These are phyloP conservation scores for Paracorniculantispora psalliotae DNA, from an alignment of 2,329 filamentous ascomycete genomes.

Conservation along the genomic window DNA sequence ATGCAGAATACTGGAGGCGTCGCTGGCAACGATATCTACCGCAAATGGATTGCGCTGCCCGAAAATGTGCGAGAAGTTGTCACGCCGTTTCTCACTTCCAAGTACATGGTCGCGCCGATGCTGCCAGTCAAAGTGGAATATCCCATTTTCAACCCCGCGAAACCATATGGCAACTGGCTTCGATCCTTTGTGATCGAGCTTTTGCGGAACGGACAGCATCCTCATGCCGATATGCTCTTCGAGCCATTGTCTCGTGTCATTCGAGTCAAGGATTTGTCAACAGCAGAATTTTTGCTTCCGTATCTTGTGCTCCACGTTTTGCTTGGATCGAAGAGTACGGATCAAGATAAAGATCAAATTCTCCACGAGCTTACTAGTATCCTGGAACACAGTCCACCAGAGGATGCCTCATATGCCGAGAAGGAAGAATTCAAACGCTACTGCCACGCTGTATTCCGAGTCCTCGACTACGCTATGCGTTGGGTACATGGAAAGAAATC, in stretches of 20 bases:
- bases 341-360: conserved; percentile 59
- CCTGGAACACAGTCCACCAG: conserved; percentile 54
- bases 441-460: conserved; percentile 85
- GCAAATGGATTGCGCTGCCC: conserved; percentile 74
- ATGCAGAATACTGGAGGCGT: conserved; percentile 33
- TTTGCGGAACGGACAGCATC: conserved; percentile 69
- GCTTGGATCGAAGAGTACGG: conserved; percentile 58
- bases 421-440: conserved; percentile 76
- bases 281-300: conserved; percentile 82
- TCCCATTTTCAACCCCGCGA: conserved; percentile 67
- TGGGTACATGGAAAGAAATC: conserved; percentile 74
- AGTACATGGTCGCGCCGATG: conserved; percentile 67
- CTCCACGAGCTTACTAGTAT: conserved; percentile 70
- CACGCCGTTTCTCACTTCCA: conserved; percentile 82
- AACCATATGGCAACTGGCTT: conserved; percentile 77
- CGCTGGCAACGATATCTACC: conserved; percentile 56
- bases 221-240: conserved; percentile 73
- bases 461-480: conserved; percentile 84
- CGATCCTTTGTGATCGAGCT: conserved; percentile 76
- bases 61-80: conserved; percentile 74
- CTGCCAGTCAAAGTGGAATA: conserved; percentile 57
- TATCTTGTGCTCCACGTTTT: conserved; percentile 82
- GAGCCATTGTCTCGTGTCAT: conserved; percentile 77
- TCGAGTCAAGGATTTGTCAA: conserved; percentile 76
- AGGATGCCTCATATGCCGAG: conserved; percentile 52